phyloP scores from a whole-genome alignment of 2,329 filamentous ascomycete species.

The Teratosphaeria gauchensis region DNA sequence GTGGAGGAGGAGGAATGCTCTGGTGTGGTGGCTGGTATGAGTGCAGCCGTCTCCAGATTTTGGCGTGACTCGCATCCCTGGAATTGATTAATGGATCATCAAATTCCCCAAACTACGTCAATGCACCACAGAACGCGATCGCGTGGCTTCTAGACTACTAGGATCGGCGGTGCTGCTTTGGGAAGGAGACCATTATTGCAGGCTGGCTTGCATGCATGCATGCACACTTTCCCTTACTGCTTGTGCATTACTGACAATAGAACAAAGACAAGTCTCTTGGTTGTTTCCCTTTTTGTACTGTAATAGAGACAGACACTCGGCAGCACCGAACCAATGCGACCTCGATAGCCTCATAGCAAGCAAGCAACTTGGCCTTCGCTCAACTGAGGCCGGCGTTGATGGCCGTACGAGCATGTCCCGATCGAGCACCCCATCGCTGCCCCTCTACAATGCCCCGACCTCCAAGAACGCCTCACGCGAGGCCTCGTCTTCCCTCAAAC shows the following conservation, averaged over 20 bases:
- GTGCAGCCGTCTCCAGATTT: not conserved
- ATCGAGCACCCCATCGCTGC: conserved; percentile 48
- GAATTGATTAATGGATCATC: not conserved
- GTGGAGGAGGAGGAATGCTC: not conserved
- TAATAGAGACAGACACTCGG: no score
- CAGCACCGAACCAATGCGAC: not conserved
- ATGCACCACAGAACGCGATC: no score
- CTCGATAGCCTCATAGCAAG: not conserved
- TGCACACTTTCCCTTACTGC: not conserved
- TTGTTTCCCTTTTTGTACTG: not conserved
- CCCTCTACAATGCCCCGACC: conserved; percentile 38
- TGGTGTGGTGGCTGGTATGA: not conserved
- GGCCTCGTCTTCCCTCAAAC: conserved; percentile 37
- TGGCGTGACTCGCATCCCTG: no score
- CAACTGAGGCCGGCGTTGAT: conserved; percentile 13
- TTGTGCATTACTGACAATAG: not conserved
- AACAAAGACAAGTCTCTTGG: not conserved
- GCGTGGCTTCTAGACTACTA: no score
- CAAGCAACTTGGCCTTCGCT: not conserved
- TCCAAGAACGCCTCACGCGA: conserved; percentile 7
- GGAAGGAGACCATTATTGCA: no score
- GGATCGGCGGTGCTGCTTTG: no score
- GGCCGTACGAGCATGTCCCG: conserved; percentile 54
- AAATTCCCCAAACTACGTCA: not conserved
- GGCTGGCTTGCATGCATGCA: no score